Evolutionary conservation across 441 rosid species (phyloP).

Genomic region (Macaranga tanarius): DNA sequence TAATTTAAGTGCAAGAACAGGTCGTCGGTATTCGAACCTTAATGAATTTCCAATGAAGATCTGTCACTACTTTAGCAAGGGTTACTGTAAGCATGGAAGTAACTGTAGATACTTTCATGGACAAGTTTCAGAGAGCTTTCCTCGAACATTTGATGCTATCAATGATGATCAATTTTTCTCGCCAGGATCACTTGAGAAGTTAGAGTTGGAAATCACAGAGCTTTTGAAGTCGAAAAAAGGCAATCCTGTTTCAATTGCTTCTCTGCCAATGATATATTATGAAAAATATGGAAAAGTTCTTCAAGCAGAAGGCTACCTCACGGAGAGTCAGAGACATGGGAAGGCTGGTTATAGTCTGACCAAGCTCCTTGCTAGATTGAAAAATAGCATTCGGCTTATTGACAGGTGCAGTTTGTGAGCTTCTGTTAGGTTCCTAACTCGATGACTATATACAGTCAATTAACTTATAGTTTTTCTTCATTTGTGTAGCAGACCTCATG

Average conservation of each 20-base stretch:
- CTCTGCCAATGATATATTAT: slow-evolving; percentile 62
- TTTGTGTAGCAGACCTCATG: slow-evolving; percentile 60
- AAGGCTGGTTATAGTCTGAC: slow-evolving; percentile 70
- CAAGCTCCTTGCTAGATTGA: slow-evolving; percentile 58
- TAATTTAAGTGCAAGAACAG: slow-evolving; percentile 28
- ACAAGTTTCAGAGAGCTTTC: slow-evolving; percentile 33
- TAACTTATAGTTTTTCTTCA: slow-evolving; percentile 6
- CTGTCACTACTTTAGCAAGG: slow-evolving; percentile 64
- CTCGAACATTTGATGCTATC: slow-evolving; percentile 34
- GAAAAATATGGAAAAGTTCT: slow-evolving; percentile 58
- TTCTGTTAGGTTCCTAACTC: not conserved
- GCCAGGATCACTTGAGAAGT: slow-evolving; percentile 45
- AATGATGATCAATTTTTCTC: slow-evolving; percentile 45
- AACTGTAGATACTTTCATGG: slow-evolving; percentile 62
- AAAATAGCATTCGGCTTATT: slow-evolving; percentile 45
- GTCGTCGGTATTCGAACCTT: slow-evolving; percentile 27
- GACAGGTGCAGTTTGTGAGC: slow-evolving; percentile 43
- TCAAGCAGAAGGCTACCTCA: slow-evolving; percentile 71
- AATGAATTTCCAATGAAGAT: slow-evolving; percentile 43
- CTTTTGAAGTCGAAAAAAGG: slow-evolving; percentile 58
- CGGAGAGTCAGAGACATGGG: slow-evolving; percentile 79
- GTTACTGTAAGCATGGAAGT: slow-evolving; percentile 66
- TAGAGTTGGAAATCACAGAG: slow-evolving; percentile 56
- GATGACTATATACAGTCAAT: not conserved
- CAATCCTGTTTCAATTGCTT: slow-evolving; percentile 63